Base-by-base conservation (phyloP, 441 rosid genomes). In the Manihot esculenta region DNA sequence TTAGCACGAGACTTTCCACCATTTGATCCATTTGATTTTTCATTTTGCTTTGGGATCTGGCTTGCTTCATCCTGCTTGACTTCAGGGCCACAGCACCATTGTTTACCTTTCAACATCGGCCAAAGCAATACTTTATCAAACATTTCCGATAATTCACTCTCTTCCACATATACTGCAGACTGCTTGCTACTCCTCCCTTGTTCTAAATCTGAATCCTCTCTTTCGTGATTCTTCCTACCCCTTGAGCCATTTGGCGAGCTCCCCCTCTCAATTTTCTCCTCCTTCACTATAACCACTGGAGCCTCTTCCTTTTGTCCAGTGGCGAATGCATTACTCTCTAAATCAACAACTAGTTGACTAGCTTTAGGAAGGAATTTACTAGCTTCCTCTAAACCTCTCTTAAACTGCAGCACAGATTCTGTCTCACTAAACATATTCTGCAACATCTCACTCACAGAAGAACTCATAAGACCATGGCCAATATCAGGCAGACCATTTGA, bases 41-140 rank as follows among this genome's bases (percentile, higher is more conserved):
- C 77, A 49, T 66, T 53, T 56, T 66, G 56, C 61, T 59, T 78
- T 66, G 51, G 38, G 30, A n/a, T 47, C 61, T 60, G 47, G 70
- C 18, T 67, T 71, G 66, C 61, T 35, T 38, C 73, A 7, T 66
- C 63, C 57, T 58, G 44, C 49, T 66, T 23, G n/a, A 48, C 57
- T 76, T 70, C 72, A 48, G 68, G 38, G 7, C 2, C 26, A 38
- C 69, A 78, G 47, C 45, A 33, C 47, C 33, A 13, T 5, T 79
- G 74, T 69, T 57, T 64, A 21, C 73, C 77, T 21, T 73, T 63
- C 0, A 42, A 49, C 15, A 80, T 80, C 10, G 38, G 30, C 72
- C 61, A 79, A 50, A 90, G 88, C 78, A 89, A 70, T 50, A 88
- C 90, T 74, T 85, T 84, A 78, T 90, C 97, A 45, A 90, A 84